Base-by-base conservation (phyloP, 169 alveolate genomes). In the Plasmodium yoelii region DNA sequence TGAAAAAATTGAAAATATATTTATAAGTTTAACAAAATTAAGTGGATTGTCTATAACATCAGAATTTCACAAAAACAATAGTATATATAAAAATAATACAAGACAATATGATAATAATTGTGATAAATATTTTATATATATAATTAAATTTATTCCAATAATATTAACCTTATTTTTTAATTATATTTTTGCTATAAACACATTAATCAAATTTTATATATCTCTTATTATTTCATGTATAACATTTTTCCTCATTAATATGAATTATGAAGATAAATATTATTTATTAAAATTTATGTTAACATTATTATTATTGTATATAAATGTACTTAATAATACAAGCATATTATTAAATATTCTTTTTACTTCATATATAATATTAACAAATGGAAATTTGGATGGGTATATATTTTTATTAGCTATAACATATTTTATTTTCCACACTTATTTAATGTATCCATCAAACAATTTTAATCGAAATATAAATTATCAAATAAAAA, bases 371-470 rank as follows among this genome's bases (percentile, higher is more conserved):
- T 84, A 57, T 72, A 84, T 84, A 55, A 49, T 84, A 12, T 15
- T 84, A 24, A 60, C 87, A 9, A 57, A 55, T 84, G 57, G 56
- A 28, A 46, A 18, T 19, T 68, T 84, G 51, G 46, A 84, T 19
- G n/a, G 44, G 1, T 84, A 28, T 55, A 24, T 70, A 1, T 84
- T 69, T 69, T 7, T 39, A 9, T 19, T 84, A 28, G 51, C 72
- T 51, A 51, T 67, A 15, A 13, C 55, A 53, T 65, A 80, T 80
- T 67, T 80, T 80, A 10, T 15, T 13, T 18, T 84, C 47, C 91
- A 84, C 34, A 47, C 70, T 19, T 84, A 84, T 84, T 64, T 84
- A 64, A 68, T 84, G 87, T 39, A 6, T 18, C 91, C 91, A 47
- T 70, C 74, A 28, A 42, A 26, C 15, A 68, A 69, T 69, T 57